These are phyloP conservation scores for Xerocomus potaroensis DNA, from an alignment of 768 basidiomycete genomes.

Conservation along the genomic window DNA sequence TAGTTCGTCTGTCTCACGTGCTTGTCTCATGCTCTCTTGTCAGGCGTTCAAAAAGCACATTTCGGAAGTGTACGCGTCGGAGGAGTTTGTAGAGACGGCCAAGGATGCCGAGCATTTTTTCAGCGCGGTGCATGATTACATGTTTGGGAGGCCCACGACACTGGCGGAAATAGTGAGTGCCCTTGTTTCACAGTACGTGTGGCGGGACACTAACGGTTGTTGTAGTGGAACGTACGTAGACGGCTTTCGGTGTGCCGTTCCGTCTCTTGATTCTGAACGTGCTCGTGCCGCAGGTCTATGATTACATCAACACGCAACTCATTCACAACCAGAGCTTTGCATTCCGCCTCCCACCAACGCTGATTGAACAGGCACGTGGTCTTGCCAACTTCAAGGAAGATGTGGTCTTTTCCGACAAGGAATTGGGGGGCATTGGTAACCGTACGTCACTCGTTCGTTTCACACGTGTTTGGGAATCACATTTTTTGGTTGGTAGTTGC, in stretches of 20 bases:
- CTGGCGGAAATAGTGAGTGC: constrained; percentile 4
- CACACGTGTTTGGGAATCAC: background rate
- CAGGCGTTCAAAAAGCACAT: too few species aligned
- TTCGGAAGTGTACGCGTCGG: too few species aligned
- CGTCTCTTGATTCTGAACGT: background rate
- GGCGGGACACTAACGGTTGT: too few species aligned
- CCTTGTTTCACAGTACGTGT: too few species aligned
- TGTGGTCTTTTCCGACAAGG: constrained; percentile 60
- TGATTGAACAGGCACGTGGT: constrained; percentile 64
- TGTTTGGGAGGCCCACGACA: too few species aligned
- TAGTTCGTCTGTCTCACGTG: constrained; percentile 27
- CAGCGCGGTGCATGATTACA: constrained; percentile 53
- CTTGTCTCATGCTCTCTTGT: too few species aligned
- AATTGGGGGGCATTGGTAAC: constrained; percentile 64
- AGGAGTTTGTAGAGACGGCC: constrained; percentile 19
- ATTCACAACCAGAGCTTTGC: constrained; percentile 79
- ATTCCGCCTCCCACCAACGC: constrained; percentile 61
- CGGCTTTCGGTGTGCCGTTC: background rate
- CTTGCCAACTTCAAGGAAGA: constrained; percentile 76
- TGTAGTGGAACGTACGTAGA: constrained; percentile 64
- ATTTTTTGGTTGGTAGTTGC: constrained; percentile 48
- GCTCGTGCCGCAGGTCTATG: constrained; percentile 51
- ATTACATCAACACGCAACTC: constrained; percentile 70
- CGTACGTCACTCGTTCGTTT: too few species aligned
- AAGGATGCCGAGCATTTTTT: constrained; percentile 51